phyloP scores from a whole-genome alignment of 257 asterid species.

The Primulina tabacum region DNA sequence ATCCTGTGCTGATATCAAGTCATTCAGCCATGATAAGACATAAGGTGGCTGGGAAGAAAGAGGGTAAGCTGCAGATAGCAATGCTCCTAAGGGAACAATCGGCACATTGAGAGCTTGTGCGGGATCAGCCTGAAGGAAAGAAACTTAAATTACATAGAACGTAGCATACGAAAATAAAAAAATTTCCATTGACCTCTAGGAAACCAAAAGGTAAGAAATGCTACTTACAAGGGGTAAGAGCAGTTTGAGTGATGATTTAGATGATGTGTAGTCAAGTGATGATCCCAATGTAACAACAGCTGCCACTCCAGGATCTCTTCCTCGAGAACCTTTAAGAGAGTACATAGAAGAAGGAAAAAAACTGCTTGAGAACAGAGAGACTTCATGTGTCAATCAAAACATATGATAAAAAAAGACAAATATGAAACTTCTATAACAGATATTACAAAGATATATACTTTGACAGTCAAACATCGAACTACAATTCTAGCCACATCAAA shows the following conservation, averaged over 20 bases:
- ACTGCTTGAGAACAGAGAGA: slow-evolving; percentile 5
- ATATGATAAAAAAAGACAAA: background rate
- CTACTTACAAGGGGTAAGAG: slow-evolving; percentile 84
- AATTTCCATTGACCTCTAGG: slow-evolving; percentile 14
- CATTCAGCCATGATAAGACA: slow-evolving; percentile 83
- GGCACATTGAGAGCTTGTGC: slow-evolving; percentile 95
- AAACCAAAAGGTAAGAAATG: slow-evolving; percentile 15
- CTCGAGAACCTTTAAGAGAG: slow-evolving; percentile 54
- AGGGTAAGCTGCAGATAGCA: slow-evolving; percentile 88
- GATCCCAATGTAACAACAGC: slow-evolving; percentile 88
- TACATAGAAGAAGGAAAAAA: slow-evolving; percentile 5
- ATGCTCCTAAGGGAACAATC: slow-evolving; percentile 92
- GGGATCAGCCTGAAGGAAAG: slow-evolving; percentile 82
- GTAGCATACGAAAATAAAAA: slow-evolving; percentile 6
- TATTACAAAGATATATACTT: slow-evolving; percentile 9
- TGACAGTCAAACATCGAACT: slow-evolving; percentile 11
- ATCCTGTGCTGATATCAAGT: slow-evolving; percentile 84
- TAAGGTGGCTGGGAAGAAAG: slow-evolving; percentile 88
- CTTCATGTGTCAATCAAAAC: slow-evolving; percentile 1
- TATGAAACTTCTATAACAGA: slow-evolving; percentile 8
- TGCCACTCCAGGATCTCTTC: slow-evolving; percentile 77
- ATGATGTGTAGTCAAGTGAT: slow-evolving; percentile 88
- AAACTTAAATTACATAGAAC: slow-evolving; percentile 9
- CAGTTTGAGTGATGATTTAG: slow-evolving; percentile 73
- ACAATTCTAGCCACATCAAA: background rate